These are phyloP conservation scores for Alternaria incomplexa DNA, from an alignment of 2,329 filamentous ascomycete species.

Conservation along the genomic window DNA sequence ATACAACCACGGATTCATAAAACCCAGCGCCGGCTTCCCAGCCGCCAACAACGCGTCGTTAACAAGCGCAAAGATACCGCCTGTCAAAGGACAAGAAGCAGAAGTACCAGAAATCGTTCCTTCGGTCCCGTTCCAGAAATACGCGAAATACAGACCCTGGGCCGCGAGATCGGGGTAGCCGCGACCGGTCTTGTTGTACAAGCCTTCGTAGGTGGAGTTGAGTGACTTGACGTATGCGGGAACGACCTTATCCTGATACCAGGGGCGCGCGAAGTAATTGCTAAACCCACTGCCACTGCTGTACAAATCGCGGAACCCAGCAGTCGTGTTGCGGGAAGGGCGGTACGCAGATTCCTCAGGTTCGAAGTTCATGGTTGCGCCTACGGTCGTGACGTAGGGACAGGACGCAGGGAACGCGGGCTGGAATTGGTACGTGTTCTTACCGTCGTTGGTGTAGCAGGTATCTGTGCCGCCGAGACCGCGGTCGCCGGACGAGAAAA, in stretches of 20 bases:
- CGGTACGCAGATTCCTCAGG: constrained; percentile 61
- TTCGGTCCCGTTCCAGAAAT: constrained; percentile 51
- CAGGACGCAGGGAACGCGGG: constrained; percentile 71
- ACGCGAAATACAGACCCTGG: constrained; percentile 59
- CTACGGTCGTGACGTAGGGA: constrained; percentile 71
- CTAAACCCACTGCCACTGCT: constrained; percentile 60
- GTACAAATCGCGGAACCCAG: constrained; percentile 57
- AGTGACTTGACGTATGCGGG: constrained; percentile 53
- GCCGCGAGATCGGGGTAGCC: constrained; percentile 69
- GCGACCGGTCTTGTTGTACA: constrained; percentile 62
- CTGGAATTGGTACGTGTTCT: constrained; percentile 61
- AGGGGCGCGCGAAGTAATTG: constrained; percentile 55
- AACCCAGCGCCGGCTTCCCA: constrained; percentile 60
- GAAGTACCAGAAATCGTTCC: constrained; percentile 58
- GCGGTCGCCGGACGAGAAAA: constrained; percentile 68
- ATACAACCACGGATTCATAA: constrained; percentile 68
- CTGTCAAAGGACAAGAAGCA: constrained; percentile 64
- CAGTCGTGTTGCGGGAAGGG: constrained; percentile 27
- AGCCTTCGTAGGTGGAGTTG: constrained; percentile 52
- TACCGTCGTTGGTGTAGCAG: constrained; percentile 67
- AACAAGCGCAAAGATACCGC: constrained; percentile 64
- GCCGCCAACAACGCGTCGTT: constrained; percentile 65
- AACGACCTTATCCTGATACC: constrained; percentile 56
- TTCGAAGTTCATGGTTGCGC: constrained; percentile 61
- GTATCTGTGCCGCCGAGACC: constrained; percentile 60